phyloP scores from a whole-genome alignment of 2,329 filamentous ascomycete genomes.

The Pestalotiopsis sp. region DNA sequence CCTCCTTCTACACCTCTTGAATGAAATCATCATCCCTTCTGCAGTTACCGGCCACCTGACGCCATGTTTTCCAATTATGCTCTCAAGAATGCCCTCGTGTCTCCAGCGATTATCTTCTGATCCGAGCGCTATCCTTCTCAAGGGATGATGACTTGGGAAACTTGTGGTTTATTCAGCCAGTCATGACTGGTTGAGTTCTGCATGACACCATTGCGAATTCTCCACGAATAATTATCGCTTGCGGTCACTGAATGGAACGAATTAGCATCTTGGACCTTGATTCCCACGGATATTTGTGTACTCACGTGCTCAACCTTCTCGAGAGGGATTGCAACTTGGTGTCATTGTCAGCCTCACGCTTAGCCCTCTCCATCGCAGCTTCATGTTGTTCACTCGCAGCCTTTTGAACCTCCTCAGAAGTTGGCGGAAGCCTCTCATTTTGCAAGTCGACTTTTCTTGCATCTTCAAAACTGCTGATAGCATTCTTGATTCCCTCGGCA shows the following conservation, averaged over 20 bases:
- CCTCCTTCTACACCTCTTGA: neutral
- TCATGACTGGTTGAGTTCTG: neutral
- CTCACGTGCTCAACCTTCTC: conserved; percentile 95
- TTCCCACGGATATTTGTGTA: neutral
- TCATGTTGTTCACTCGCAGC: conserved; percentile 70
- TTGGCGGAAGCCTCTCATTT: conserved; percentile 92
- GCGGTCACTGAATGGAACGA: conserved; percentile 10
- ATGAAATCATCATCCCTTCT: neutral
- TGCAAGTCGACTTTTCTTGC: conserved; percentile 95
- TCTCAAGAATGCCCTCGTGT: neutral
- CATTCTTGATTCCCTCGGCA: conserved; percentile 97
- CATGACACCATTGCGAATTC: neutral
- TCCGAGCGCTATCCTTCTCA: neutral
- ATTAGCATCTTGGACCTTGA: neutral
- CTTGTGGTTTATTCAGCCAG: neutral
- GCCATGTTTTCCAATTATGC: neutral
- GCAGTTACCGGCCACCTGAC: neutral
- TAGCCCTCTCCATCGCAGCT: conserved; percentile 78
- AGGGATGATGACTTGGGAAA: neutral
- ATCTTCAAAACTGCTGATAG: conserved; percentile 95
- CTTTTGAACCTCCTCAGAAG: conserved; percentile 88
- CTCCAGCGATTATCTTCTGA: neutral
- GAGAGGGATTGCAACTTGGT: conserved; percentile 84
- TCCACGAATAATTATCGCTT: conserved; percentile 9
- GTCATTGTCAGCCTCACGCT: conserved; percentile 89